Base-by-base conservation (phyloP, 805 yeast genomes). In the Candida bentonensis region DNA sequence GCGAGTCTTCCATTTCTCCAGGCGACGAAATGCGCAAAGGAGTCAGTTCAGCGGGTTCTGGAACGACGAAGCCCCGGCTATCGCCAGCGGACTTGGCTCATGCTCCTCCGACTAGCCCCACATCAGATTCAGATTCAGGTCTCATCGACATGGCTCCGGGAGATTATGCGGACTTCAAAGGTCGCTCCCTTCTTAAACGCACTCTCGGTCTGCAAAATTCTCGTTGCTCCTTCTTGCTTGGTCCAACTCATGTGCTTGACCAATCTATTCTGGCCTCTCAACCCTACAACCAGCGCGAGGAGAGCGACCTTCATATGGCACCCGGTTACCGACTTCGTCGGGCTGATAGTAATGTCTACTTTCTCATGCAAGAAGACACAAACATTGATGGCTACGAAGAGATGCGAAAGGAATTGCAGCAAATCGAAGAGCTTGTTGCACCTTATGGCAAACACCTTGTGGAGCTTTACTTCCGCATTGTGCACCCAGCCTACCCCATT, bases 401-500 rank as follows among this genome's bases (percentile, higher is more conserved):
- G 96, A 88, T 1, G 80, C 89, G 4, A 74, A 78, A 74, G 47
- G 87, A 81, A 49, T 82, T 84, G 7, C 96, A 89, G 57, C 72
- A 79, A 22, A 85, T 89, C 4, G 97, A 89, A 58, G 70, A 76
- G 49, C 70, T 84, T 42, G 84, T 89, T 17, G 81, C 89, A n/a
- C 97, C 98, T 0, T 87, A 86, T 61, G 97, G 97, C 1, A 82
- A 79, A 50, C 74, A 79, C 1, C 55, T 65, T 11, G 60, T 66
- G 22, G 86, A 84, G 52, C 69, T 84, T 17, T 87, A 85, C 56
- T 87, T 87, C 63, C 73, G 87, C 49, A 74, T 83, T 15, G 78
- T 88, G 27, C 97, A 89, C 56, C 96, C 96, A 0, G 78, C 85
- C 2, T 85, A 85, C 61, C 98, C 97, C 0, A 79, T 89, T 9